A percentile compares a stretch with the other conserved stretches of the same genome.
Conservation (phyloP, 2,329 filamentous ascomycete genomes). For the Diaporthe aspalathi region DNA sequence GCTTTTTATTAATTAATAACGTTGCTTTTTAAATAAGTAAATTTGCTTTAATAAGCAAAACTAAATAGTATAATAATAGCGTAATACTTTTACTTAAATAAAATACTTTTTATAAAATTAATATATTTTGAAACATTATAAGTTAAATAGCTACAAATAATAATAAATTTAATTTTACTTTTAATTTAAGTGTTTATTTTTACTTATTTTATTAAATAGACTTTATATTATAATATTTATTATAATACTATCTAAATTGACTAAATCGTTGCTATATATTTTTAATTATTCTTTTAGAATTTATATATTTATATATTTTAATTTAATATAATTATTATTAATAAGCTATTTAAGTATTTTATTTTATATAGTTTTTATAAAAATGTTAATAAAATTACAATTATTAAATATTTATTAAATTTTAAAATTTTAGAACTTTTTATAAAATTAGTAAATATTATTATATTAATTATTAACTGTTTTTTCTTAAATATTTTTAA, state of each 20-base stretch:
- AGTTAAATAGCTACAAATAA: neutral
- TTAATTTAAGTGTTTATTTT: too few relatives aligned
- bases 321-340: neutral
- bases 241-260: too few relatives aligned
- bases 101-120: neutral
- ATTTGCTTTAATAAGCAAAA: too few relatives aligned
- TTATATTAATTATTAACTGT: constrained; percentile 6
- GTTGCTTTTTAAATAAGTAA: neutral
- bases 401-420: constrained; percentile 1
- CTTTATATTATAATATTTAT: too few relatives aligned
- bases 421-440: neutral
- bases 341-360: neutral
- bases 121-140: neutral
- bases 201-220: too few relatives aligned
- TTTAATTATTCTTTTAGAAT: too few relatives aligned
- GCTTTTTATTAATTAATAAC: neutral
- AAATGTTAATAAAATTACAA: neutral
- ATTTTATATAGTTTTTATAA: too few relatives aligned
- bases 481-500: neutral
- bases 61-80: too few relatives aligned
- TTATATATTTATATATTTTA: too few relatives aligned
- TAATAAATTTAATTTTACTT: too few relatives aligned
- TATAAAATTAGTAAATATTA: neutral
- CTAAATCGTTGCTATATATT: too few relatives aligned
- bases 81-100: neutral